Percentiles rank a stretch among this genome's conserved stretches.
Evolutionary conservation across 2,329 filamentous ascomycete species (phyloP).

Genomic region (Hymenotorrendiella dingleyae): DNA sequence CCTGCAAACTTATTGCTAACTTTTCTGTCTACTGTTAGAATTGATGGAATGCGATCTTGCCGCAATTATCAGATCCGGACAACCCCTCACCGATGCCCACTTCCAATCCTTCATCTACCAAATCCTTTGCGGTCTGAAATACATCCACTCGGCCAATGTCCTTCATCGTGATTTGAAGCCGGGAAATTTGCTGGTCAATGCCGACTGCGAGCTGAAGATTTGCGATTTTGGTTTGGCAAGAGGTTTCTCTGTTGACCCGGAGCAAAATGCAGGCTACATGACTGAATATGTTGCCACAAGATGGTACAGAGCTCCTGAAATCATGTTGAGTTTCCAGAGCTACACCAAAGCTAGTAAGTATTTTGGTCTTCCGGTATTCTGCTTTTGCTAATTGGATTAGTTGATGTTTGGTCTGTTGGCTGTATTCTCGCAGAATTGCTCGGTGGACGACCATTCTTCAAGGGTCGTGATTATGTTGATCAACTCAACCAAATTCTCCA

Average conservation of each 20-base stretch:
- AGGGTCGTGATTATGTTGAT: constrained; percentile 97
- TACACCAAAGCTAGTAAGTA: constrained; percentile 99
- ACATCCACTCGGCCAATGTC: constrained; percentile 98
- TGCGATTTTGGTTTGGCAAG: constrained; percentile 95
- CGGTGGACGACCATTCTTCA: constrained; percentile 96
- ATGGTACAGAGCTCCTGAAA: constrained; percentile 98
- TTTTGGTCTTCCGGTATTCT: background rate
- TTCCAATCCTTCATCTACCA: constrained; percentile 99
- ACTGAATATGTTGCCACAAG: constrained; percentile 97
- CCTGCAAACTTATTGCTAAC: constrained; percentile 18
- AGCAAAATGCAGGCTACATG: constrained; percentile 99
- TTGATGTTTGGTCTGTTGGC: constrained; percentile 98
- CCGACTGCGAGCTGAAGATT: constrained; percentile 98
- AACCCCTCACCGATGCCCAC: constrained; percentile 94
- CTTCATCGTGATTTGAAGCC: constrained; percentile 96
- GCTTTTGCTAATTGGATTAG: constrained; percentile 40
- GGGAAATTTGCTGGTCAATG: constrained; percentile 94
- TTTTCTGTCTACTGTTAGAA: constrained; percentile 48
- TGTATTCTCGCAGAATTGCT: constrained; percentile 96
- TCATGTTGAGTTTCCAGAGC: constrained; percentile 99
- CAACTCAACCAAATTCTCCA: constrained; percentile 99
- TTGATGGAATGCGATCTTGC: constrained; percentile 99
- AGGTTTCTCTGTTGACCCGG: constrained; percentile 93
- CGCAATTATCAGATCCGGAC: constrained; percentile 94
- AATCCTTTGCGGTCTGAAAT: constrained; percentile 97